Evolutionary conservation across 371 early-diverging fungal species (phyloP).

Genomic region (Mortierella sp.): DNA sequence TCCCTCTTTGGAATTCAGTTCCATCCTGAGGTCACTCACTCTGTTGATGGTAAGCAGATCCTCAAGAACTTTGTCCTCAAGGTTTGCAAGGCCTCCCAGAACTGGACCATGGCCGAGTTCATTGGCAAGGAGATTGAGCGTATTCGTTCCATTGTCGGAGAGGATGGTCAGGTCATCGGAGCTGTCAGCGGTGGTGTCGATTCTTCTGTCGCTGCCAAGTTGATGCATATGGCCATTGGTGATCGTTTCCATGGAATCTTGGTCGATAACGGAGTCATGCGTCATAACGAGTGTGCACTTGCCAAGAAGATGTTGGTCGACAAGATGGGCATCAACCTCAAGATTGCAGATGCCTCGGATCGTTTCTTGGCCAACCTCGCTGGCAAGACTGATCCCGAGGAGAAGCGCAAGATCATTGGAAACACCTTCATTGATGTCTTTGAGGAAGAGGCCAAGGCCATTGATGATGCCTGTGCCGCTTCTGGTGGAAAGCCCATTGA

Average conservation of each 20-base stretch:
- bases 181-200: constrained; percentile 98
- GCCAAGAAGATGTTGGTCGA: constrained; percentile 88
- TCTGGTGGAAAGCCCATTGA: constrained; percentile 79
- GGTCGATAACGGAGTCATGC: constrained; percentile 99
- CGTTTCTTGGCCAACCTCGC: constrained; percentile 88
- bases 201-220: constrained; percentile 94
- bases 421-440: constrained; percentile 98
- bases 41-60: constrained; percentile 84
- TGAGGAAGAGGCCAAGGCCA: constrained; percentile 90
- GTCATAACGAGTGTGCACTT: constrained; percentile 90
- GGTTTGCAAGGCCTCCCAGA: constrained; percentile 85
- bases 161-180: constrained; percentile 93
- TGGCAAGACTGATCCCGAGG: constrained; percentile 95
- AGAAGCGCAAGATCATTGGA: constrained; percentile 98
- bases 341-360: constrained; percentile 90
- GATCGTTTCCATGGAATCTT: constrained; percentile 98
- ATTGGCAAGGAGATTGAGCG: constrained; percentile 96
- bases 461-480: constrained; percentile 81
- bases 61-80: constrained; percentile 92
- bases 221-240: constrained; percentile 97
- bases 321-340: constrained; percentile 94
- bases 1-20: constrained; percentile 95
- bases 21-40: constrained; percentile 99
- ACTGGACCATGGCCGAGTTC: constrained; percentile 95
- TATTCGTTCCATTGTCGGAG: constrained; percentile 91